These are phyloP conservation scores for Clitoria ternatea DNA, from an alignment of 306 rosid genomes.

Conservation along the genomic window DNA sequence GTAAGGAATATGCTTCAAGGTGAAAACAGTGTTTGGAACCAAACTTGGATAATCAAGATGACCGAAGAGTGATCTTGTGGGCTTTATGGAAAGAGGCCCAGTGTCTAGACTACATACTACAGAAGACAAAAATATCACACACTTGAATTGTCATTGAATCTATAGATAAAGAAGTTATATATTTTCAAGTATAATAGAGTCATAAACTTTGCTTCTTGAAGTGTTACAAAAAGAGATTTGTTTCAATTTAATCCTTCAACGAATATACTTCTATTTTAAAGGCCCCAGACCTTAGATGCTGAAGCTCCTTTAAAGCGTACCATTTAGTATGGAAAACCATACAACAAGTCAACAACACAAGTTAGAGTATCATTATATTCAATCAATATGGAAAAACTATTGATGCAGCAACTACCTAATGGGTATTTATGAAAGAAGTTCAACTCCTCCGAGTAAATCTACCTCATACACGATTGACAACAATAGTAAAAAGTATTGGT, in stretches of 20 bases:
- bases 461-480: neutral
- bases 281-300: neutral
- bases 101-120: neutral
- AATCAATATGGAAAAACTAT: neutral
- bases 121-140: neutral
- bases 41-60: neutral
- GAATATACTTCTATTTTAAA: neutral
- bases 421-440: neutral
- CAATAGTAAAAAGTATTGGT: neutral
- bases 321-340: slow-evolving; percentile 5
- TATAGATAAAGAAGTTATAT: neutral
- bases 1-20: neutral
- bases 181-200: neutral
- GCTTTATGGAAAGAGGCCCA: neutral
- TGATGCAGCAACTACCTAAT: neutral
- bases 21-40: neutral
- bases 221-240: neutral
- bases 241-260: neutral
- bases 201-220: neutral
- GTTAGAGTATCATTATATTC: neutral
- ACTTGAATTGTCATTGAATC: neutral
- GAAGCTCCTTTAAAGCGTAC: neutral
- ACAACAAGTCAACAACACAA: too few species aligned
- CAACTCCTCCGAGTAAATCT: slow-evolving; percentile 4
- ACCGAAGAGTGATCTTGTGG: neutral